Conservation (phyloP, 352 stramenopile species). For the Pythium periplocum region DNA sequence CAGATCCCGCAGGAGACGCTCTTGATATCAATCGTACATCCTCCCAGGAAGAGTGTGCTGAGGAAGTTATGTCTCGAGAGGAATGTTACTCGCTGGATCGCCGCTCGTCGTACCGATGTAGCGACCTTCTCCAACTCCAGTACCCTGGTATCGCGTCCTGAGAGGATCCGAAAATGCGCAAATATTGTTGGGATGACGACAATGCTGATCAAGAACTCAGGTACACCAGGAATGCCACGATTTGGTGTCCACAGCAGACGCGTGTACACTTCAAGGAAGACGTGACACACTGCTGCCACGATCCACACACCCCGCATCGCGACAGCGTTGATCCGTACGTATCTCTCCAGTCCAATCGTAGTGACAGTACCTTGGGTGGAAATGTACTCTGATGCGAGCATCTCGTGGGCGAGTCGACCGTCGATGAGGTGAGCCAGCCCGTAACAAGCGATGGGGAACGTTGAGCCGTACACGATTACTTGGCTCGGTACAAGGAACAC, state of each 20-base stretch:
- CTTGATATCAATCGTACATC: neutral
- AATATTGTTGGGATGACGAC: constrained; percentile 15
- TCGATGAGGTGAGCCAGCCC: constrained; percentile 25
- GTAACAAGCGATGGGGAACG: constrained; percentile 28
- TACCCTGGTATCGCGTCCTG: constrained; percentile 3
- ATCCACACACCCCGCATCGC: constrained; percentile 29
- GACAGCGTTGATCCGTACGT: constrained; percentile 16
- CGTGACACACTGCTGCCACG: constrained; percentile 13
- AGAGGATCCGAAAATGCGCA: constrained; percentile 5
- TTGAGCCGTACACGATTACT: constrained; percentile 27
- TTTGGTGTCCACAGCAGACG: constrained; percentile 8
- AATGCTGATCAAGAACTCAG: constrained; percentile 22
- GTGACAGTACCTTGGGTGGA: constrained; percentile 16
- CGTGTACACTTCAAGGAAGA: constrained; percentile 3
- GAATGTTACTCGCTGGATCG: neutral
- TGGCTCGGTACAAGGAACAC: constrained; percentile 27
- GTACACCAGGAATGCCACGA: constrained; percentile 12
- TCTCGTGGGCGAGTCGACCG: constrained; percentile 16
- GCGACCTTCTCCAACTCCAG: constrained; percentile 6
- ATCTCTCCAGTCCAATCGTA: constrained; percentile 9
- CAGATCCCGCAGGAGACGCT: neutral
- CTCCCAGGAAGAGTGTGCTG: constrained; percentile 4
- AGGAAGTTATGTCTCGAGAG: constrained; percentile 1
- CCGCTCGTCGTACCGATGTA: neutral
- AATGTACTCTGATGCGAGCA: constrained; percentile 8